These are phyloP conservation scores for Neurospora discreta DNA, from an alignment of 495 filamentous ascomycete genomes.

Conservation along the genomic window DNA sequence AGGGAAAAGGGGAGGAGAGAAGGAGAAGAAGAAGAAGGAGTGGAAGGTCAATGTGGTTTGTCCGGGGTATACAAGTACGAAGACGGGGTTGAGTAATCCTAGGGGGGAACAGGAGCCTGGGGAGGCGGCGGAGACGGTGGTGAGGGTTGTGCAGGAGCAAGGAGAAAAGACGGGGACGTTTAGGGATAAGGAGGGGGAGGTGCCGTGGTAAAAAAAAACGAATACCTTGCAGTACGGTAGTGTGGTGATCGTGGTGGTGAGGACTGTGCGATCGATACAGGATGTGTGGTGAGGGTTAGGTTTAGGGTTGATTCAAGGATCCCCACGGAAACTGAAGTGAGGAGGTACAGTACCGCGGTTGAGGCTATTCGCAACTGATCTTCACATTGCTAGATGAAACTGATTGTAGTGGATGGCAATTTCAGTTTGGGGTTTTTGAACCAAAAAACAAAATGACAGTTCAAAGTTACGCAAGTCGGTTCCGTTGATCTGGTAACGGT, in stretches of 20 bases:
- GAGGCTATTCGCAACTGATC: too few species aligned
- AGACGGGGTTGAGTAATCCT: slow-evolving; percentile 12
- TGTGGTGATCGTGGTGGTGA: neutral
- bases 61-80: slow-evolving; percentile 11
- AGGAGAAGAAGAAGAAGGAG: neutral
- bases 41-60: slow-evolving; percentile 20
- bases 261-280: neutral
- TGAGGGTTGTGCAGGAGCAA: slow-evolving; percentile 8
- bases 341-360: too few species aligned
- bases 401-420: too few species aligned
- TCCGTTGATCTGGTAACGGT: too few species aligned
- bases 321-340: too few species aligned
- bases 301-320: neutral
- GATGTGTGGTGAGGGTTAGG: neutral
- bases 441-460: too few species aligned
- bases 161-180: slow-evolving; percentile 14
- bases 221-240: neutral
- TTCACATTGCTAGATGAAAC: too few species aligned
- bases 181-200: slow-evolving; percentile 2
- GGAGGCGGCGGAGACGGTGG: slow-evolving; percentile 9
- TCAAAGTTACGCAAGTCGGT: too few species aligned
- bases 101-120: neutral
- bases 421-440: too few species aligned
- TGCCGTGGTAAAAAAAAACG: slow-evolving; percentile 10
- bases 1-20: neutral